phyloP scores from a whole-genome alignment of 2,329 filamentous ascomycete genomes.

The Metarhizium guizhouense region DNA sequence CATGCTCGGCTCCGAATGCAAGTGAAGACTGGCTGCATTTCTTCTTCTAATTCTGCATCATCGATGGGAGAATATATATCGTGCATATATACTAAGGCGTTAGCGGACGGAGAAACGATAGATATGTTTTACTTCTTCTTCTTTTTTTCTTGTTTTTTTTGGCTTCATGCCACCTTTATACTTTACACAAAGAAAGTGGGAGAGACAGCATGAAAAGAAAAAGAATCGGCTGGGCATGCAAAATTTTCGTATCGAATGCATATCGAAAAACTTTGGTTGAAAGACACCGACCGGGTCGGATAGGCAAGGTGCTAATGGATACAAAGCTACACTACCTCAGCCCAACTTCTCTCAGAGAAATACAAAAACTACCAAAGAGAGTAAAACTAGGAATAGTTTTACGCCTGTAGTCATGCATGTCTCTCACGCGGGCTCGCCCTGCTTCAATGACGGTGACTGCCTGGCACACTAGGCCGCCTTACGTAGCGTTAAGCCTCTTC shows the following conservation, averaged over 20 bases:
- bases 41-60: not conserved
- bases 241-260: not conserved
- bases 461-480: no score
- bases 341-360: not conserved
- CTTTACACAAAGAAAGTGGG: not conserved
- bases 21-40: not conserved
- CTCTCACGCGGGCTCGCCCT: not conserved
- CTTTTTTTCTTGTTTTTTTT: constrained; percentile 1
- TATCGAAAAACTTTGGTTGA: not conserved
- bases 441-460: not conserved
- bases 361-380: not conserved
- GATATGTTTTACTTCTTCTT: not conserved
- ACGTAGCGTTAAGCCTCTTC: not conserved
- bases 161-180: not conserved
- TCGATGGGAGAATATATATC: constrained; percentile 1
- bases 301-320: not conserved
- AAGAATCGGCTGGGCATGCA: not conserved
- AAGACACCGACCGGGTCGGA: not conserved
- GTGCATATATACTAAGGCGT: constrained; percentile 8
- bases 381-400: not conserved
- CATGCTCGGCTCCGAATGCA: not conserved
- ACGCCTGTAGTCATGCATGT: not conserved
- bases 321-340: not conserved
- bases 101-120: constrained; percentile 7
- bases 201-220: not conserved